Percentiles rank a stretch among this genome's conserved stretches.
Conservation (phyloP, 2,329 filamentous ascomycete species). For the Colletotrichum sojae region DNA sequence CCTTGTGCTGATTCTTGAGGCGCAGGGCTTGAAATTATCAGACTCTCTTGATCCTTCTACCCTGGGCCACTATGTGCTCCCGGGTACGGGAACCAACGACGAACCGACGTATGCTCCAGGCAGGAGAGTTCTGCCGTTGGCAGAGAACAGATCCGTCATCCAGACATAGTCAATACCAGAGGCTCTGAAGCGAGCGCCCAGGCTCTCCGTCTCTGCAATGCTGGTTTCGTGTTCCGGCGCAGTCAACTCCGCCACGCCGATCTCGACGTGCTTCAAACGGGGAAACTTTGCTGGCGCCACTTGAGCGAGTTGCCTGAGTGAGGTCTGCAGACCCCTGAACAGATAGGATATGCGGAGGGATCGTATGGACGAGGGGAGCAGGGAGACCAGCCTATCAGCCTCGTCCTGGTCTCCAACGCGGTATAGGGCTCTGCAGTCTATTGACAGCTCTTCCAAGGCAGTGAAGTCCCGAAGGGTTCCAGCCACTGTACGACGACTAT, state of each 20-base stretch:
- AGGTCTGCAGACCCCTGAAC: background rate
- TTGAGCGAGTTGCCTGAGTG: background rate
- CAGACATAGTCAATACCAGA: background rate
- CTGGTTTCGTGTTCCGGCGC: background rate
- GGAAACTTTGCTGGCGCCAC: background rate
- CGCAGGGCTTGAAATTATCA: background rate
- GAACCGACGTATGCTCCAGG: background rate
- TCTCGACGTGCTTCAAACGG: background rate
- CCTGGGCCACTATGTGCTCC: background rate
- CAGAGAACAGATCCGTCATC: background rate
- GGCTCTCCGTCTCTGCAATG: background rate
- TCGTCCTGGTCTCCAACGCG: background rate
- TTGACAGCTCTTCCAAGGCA: background rate
- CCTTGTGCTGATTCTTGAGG: background rate
- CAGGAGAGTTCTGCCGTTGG: background rate
- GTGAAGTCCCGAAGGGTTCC: background rate
- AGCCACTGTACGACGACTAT: background rate
- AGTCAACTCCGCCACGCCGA: background rate
- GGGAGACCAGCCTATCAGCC: background rate
- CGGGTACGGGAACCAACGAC: background rate
- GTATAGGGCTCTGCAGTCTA: background rate
- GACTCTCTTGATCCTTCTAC: background rate
- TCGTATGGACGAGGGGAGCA: background rate
- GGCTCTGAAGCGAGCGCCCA: background rate
- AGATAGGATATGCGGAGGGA: background rate